These are phyloP conservation scores for Harrya chromipes DNA, from an alignment of 768 basidiomycete genomes.

Conservation along the genomic window DNA sequence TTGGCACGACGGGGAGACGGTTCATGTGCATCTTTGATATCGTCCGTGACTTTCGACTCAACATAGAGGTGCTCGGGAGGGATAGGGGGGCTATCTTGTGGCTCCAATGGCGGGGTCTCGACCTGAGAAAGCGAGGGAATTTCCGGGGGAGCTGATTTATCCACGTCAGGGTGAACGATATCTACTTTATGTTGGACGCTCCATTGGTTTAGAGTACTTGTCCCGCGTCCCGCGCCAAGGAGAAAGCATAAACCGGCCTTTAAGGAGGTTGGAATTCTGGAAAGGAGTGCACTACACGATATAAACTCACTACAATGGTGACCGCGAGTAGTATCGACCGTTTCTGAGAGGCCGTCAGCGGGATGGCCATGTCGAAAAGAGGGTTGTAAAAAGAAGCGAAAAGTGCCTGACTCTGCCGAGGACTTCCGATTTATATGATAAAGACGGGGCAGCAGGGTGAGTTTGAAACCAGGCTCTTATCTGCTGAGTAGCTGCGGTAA, in stretches of 20 bases:
- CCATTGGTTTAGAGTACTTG: constrained; percentile 5
- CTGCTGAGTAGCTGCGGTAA: not conserved
- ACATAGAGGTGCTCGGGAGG: constrained; percentile 4
- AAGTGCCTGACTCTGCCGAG: no score
- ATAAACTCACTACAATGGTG: constrained; percentile 22
- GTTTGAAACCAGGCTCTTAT: no score
- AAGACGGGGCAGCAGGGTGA: no score
- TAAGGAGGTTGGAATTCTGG: not conserved
- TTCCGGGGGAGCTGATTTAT: not conserved
- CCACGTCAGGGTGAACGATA: not conserved
- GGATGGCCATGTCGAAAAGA: constrained; percentile 17
- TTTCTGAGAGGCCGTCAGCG: constrained; percentile 29
- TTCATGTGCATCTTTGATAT: not conserved
- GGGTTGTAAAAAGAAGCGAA: not conserved
- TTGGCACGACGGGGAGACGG: constrained; percentile 40
- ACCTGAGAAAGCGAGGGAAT: not conserved
- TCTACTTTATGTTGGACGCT: not conserved
- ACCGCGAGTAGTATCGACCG: constrained; percentile 27
- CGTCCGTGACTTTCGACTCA: not conserved
- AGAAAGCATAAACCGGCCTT: constrained; percentile 24
- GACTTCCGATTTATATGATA: no score
- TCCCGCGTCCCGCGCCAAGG: constrained; percentile 9
- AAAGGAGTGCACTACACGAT: no score
- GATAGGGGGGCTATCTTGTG: not conserved
- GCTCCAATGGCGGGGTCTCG: not conserved